Conservation (phyloP, 1,139 yeast species). For the Sugiyamaella sp. region DNA sequence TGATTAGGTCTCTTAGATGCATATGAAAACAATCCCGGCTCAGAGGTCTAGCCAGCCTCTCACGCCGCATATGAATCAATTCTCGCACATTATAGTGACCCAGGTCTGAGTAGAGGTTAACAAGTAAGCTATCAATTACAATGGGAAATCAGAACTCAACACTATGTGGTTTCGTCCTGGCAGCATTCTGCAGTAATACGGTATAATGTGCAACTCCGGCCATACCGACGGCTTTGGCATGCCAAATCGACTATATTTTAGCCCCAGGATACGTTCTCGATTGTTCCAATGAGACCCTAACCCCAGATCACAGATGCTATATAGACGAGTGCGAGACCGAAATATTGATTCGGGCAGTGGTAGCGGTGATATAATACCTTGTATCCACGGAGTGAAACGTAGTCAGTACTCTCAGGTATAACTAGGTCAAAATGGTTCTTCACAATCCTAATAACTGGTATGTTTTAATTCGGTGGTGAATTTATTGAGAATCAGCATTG, state of each 20-base stretch:
- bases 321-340: background rate
- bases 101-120: too few relatives aligned
- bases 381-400: background rate
- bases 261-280: constrained; percentile 6
- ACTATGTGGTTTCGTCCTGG: too few relatives aligned
- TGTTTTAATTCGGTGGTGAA: too few relatives aligned
- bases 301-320: constrained; percentile 4
- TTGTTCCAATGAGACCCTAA: constrained; percentile 17
- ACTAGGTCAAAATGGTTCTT: constrained; percentile 54
- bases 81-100: too few relatives aligned
- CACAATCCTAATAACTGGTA: constrained; percentile 73
- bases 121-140: too few relatives aligned
- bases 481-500: background rate
- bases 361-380: background rate
- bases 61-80: constrained; percentile 5
- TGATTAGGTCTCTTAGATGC: background rate
- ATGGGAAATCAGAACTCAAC: too few relatives aligned
- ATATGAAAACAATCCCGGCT: background rate
- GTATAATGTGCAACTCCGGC: too few relatives aligned
- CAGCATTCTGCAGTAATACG: too few relatives aligned
- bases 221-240: too few relatives aligned
- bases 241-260: too few relatives aligned
- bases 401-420: background rate
- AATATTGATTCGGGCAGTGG: background rate
- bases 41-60: constrained; percentile 1